Percentiles rank a stretch among this genome's conserved stretches.
Evolutionary conservation across 2,329 filamentous ascomycete species (phyloP).

Genomic region (Hymenoscyphus fructigenus): DNA sequence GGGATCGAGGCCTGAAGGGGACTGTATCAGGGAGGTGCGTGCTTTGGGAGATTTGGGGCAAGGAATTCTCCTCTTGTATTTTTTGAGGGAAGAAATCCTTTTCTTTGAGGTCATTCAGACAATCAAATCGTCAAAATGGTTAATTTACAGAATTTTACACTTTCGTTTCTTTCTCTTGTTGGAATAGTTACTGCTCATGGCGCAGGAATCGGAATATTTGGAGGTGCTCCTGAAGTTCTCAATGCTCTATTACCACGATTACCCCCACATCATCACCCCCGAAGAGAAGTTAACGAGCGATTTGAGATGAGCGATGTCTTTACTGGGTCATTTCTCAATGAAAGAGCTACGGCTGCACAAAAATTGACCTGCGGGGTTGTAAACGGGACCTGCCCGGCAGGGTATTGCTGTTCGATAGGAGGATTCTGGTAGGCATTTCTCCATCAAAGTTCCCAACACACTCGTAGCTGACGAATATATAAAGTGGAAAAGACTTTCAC

Average conservation of each 20-base stretch:
- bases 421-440: background rate
- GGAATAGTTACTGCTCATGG: background rate
- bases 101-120: background rate
- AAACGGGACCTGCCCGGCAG: background rate
- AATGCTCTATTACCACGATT: background rate
- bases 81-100: background rate
- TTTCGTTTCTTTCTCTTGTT: background rate
- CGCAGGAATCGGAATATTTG: background rate
- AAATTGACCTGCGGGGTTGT: background rate
- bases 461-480: background rate
- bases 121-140: background rate
- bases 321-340: background rate
- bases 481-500: conserved; percentile 1
- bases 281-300: background rate
- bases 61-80: background rate
- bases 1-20: background rate
- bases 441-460: background rate
- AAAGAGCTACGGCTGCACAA: background rate
- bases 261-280: background rate
- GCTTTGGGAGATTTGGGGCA: background rate
- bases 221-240: background rate
- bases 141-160: background rate
- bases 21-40: background rate
- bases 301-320: background rate
- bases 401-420: background rate